Evolutionary conservation across 2,329 filamentous ascomycete genomes (phyloP).

Genomic region (Pseudocercospora cruenta): DNA sequence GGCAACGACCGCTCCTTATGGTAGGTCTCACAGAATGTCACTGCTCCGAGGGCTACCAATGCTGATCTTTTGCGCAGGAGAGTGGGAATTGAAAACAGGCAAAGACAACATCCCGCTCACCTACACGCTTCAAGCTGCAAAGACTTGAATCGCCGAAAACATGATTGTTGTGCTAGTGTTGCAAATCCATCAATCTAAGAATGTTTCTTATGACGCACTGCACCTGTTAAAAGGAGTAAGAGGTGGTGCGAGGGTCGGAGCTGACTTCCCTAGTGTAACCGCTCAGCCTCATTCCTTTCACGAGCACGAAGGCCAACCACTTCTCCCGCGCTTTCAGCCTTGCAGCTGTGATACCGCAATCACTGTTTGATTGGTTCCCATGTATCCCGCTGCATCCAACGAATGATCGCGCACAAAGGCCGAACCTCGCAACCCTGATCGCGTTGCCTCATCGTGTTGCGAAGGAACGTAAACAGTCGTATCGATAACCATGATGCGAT

Average conservation of each 20-base stretch:
- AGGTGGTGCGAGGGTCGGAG: not conserved
- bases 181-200: not conserved
- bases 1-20: constrained; percentile 16
- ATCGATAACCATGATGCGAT: not conserved
- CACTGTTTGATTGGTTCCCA: not conserved
- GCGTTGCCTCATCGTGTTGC: not conserved
- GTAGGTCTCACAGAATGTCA: constrained; percentile 2
- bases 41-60: not conserved
- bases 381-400: not conserved
- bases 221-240: not conserved
- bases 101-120: constrained; percentile 11
- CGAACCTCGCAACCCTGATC: not conserved
- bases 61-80: not conserved
- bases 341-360: not conserved
- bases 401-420: not conserved
- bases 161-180: not conserved
- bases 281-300: not conserved
- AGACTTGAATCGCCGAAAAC: not conserved
- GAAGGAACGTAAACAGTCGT: not conserved
- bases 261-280: not conserved
- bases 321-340: not conserved
- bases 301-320: not conserved
- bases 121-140: constrained; percentile 13
- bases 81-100: constrained; percentile 8
- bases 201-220: not conserved